Conservation (phyloP, 2,329 filamentous ascomycete genomes). For the Alternaria tenuissima region DNA sequence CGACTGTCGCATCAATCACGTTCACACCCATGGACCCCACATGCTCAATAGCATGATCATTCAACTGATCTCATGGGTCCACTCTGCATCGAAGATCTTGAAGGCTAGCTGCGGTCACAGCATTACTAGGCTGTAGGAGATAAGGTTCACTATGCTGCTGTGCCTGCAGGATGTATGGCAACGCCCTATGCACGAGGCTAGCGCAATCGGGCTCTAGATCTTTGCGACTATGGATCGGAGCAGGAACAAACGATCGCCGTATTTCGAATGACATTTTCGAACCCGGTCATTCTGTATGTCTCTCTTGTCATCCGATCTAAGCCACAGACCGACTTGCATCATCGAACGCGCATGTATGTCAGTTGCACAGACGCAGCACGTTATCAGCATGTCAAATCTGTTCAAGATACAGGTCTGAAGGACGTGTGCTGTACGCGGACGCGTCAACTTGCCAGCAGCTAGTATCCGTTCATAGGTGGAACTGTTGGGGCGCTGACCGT, state of each 20-base stretch:
- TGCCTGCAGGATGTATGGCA: conserved; percentile 27
- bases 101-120: conserved; percentile 32
- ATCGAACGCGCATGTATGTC: conserved; percentile 23
- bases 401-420: conserved; percentile 22
- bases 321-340: conserved; percentile 37
- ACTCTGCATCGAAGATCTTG: conserved; percentile 30
- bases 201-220: conserved; percentile 7
- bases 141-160: conserved; percentile 21
- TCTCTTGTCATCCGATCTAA: conserved; percentile 26
- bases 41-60: background rate
- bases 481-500: conserved; percentile 43
- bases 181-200: conserved; percentile 10
- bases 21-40: background rate
- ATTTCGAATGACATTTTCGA: background rate
- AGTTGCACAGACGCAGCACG: conserved; percentile 32
- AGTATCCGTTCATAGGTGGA: conserved; percentile 33
- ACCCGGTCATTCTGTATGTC: background rate
- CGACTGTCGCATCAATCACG: background rate
- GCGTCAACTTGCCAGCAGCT: conserved; percentile 36
- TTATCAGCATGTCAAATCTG: conserved; percentile 29
- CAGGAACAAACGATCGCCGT: conserved; percentile 1
- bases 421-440: conserved; percentile 33
- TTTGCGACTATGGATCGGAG: background rate
- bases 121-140: conserved; percentile 26
- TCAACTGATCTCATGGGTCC: conserved; percentile 7